Base-by-base conservation (phyloP, 805 yeast species). In the Saccharomycopsis fodiens region DNA sequence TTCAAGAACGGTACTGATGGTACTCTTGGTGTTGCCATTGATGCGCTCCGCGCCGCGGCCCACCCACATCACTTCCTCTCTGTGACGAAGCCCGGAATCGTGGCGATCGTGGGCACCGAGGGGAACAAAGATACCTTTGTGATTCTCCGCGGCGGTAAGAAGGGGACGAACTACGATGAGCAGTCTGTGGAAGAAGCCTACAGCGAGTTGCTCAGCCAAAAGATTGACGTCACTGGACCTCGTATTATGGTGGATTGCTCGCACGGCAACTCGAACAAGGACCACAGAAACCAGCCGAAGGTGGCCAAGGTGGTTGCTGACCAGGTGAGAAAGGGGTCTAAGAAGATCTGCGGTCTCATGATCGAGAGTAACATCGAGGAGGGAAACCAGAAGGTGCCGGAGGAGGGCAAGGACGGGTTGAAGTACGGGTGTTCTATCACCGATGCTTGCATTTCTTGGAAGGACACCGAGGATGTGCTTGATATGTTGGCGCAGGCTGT, bases 1-100 rank as follows among this genome's bases (percentile, higher is more conserved):
- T 91, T 91, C 83, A 91, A 91, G 70, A 91, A 91, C 64, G 98
- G 97, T 66, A 91, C 98, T 35, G 98, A 91, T 64, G 98, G 98
- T 61, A 74, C 93, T 42, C 70, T 91, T 52, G 83, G 79, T 48
- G 97, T 91, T 52, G 96, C 98, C 10, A 71, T 93, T 42, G 98
- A 89, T 63, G 97, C 98, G 35, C 84, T 86, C 56, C 76, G 81
- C 63, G 93, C 98, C 39, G 95, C 98, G 37, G 73, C 91, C 34
- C 82, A 82, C 61, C 78, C 94, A 40, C 98, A 91, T 63, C 97
- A 89, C 67, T 91, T 91, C 73, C 76, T 91, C 83, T 93, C 95
- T 55, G 97, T 93, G 60, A 93, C 98, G 51, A 91, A 93, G 68
- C 93, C 86, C 54, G 98, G 98, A 60, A 78, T 87, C 52, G 96